Base-by-base conservation (phyloP, 805 yeast genomes). In the Candida saitoana region DNA sequence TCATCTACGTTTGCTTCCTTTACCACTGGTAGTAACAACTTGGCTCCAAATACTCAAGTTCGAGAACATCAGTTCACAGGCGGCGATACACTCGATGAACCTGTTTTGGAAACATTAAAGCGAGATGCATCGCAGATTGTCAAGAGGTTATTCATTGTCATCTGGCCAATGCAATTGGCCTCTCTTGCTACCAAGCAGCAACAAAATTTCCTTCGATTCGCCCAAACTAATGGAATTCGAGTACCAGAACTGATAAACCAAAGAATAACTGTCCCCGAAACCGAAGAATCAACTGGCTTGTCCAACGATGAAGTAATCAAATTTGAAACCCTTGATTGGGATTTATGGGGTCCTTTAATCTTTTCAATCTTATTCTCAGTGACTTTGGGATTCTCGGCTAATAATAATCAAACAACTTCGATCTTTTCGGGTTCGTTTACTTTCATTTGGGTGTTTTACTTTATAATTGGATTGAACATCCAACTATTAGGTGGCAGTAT, bases 11-110 rank as follows among this genome's bases (percentile, higher is more conserved):
- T 64, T 45, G 51, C 63, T 2, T 66, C 69, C 12, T 65, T 65
- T 39, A 50, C 60, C 4, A 25, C 48, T 4, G 46, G 52, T 7
- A 49, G 46, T 24, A 43, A 51, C 3, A 36, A 40, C 12, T 48
- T 54, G 39, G 43, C 51, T 3, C 56, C 49, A 3, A 54, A 54
- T 42, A 59, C 53, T 43, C 57, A 51, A 29, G 52, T 67, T 31
- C 51, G 56, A 35, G 82, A 77, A 53, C 64, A 77, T 37, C 81
- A 76, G 47, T 80, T 73, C 54, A 57, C 79, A 16, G 88, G 88
- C 2, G 85, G 86, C 20, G 84, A 82, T 54, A 82, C 89, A 2
- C 61, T 82, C 9, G 87, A 83, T 53, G 89, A 82, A 60, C 86
- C 88, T 0, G 82, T 82, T 6, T 56, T 67, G 53, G 63, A 69